A percentile compares a stretch with the other conserved stretches of the same genome.
Evolutionary conservation across 306 rosid genomes (phyloP).

Genomic region (Ceratonia siliqua): DNA sequence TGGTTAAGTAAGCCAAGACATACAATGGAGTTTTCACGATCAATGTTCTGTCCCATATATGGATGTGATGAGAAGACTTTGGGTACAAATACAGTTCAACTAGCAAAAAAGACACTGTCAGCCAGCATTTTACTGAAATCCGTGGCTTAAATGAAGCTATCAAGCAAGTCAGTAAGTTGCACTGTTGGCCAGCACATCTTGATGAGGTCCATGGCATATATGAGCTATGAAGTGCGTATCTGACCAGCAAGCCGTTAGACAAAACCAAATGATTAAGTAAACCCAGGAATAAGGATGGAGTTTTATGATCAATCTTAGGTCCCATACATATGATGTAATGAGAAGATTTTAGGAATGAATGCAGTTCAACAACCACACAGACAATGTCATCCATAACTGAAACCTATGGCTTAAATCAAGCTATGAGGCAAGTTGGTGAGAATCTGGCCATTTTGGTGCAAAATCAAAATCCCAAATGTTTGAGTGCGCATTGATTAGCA

Average conservation of each 20-base stretch:
- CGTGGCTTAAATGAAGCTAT: background rate
- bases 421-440: background rate
- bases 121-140: background rate
- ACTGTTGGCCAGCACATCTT: too few species aligned
- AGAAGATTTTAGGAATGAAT: background rate
- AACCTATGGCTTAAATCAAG: background rate
- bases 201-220: too few species aligned
- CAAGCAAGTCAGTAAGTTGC: too few species aligned
- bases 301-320: background rate
- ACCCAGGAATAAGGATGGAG: background rate
- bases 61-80: background rate
- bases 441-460: too few species aligned
- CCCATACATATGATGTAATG: background rate
- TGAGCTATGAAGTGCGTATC: background rate
- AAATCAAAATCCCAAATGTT: too few species aligned
- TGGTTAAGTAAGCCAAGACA: background rate
- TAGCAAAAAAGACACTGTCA: background rate
- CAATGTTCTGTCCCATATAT: slow-evolving; percentile 6
- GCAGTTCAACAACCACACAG: background rate
- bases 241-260: background rate
- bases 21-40: background rate
- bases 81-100: background rate
- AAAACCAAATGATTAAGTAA: background rate
- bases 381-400: background rate
- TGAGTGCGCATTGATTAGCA: too few species aligned